These are phyloP conservation scores for Daldinia sp. DNA, from an alignment of 2,329 filamentous ascomycete species.

Conservation along the genomic window DNA sequence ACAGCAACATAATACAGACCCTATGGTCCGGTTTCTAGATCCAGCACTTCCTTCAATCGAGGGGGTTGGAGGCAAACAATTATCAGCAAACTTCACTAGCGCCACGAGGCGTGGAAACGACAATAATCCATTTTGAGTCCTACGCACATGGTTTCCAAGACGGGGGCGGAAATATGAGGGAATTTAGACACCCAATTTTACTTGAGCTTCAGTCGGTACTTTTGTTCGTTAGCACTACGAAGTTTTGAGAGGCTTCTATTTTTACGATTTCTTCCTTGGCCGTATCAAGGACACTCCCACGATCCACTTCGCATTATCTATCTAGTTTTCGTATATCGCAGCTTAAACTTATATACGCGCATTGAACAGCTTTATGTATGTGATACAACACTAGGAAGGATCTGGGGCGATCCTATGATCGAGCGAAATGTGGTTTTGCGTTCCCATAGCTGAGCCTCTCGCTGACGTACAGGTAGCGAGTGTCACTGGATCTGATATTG, in stretches of 20 bases:
- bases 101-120: constrained; percentile 1
- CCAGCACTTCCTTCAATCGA: neutral
- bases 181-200: neutral
- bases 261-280: neutral
- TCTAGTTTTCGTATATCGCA: neutral
- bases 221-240: neutral
- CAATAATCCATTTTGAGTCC: neutral
- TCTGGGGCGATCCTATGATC: constrained; percentile 4
- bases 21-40: neutral
- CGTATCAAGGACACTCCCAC: neutral
- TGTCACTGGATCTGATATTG: constrained; percentile 26
- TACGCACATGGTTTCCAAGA: neutral
- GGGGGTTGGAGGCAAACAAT: neutral
- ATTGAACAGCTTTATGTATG: neutral
- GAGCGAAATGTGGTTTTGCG: constrained; percentile 1
- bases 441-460: constrained; percentile 7
- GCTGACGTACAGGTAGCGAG: constrained; percentile 12
- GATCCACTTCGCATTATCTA: neutral
- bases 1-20: neutral
- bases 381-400: constrained; percentile 2
- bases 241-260: neutral
- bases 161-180: neutral
- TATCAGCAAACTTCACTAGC: neutral
- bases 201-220: neutral
- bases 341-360: neutral